Percentiles rank a stretch among this genome's conserved stretches.
These are phyloP conservation scores for Podila horticola DNA, from an alignment of 192 early-diverging fungal species.

Conservation along the genomic window DNA sequence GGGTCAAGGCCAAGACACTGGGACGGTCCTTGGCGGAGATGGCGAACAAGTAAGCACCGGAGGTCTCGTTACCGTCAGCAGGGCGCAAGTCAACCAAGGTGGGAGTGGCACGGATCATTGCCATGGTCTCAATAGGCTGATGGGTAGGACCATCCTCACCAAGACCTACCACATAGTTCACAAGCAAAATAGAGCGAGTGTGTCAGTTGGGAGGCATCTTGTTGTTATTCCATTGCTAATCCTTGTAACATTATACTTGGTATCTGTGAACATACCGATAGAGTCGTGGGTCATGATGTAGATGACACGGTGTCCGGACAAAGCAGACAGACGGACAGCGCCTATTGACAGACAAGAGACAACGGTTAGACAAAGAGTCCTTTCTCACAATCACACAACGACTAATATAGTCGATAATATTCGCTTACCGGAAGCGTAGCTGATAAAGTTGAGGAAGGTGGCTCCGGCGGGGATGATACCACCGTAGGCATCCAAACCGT, in stretches of 20 bases:
- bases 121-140: constrained; percentile 97
- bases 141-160: constrained; percentile 99
- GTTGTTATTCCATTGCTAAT: too few relatives aligned
- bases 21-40: constrained; percentile 79
- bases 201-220: not conserved
- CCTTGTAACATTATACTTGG: too few relatives aligned
- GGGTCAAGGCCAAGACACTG: constrained; percentile 89
- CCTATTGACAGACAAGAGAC: constrained; percentile 34
- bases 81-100: constrained; percentile 91
- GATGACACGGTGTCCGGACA: constrained; percentile 91
- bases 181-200: constrained; percentile 29
- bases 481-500: constrained; percentile 92
- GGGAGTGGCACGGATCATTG: constrained; percentile 91
- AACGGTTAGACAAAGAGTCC: not conserved
- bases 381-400: not conserved
- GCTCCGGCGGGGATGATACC: constrained; percentile 87
- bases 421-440: constrained; percentile 57
- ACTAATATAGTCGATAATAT: not conserved
- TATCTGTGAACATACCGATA: constrained; percentile 67
- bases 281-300: constrained; percentile 99
- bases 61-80: constrained; percentile 95
- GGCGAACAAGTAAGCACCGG: constrained; percentile 90
- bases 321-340: constrained; percentile 89
- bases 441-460: constrained; percentile 96
- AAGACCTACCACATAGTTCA: constrained; percentile 16